Percentiles rank a stretch among this genome's conserved stretches.
phyloP scores from a whole-genome alignment of 2,329 filamentous ascomycete genomes.

The Didymella lethalis region DNA sequence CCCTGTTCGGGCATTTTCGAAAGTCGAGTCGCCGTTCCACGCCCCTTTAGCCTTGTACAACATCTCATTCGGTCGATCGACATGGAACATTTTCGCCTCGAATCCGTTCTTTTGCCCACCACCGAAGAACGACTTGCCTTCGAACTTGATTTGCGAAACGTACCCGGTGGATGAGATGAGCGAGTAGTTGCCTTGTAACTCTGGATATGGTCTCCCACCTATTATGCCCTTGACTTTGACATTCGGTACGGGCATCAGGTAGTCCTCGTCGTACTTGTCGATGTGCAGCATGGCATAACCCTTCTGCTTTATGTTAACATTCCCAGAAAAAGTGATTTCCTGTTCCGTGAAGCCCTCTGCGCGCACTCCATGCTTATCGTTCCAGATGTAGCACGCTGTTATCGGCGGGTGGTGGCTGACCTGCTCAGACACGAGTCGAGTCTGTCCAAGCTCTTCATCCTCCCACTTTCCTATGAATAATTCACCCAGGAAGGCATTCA shows the following conservation, averaged over 20 bases:
- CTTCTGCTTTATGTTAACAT: constrained; percentile 57
- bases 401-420: constrained; percentile 58
- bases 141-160: constrained; percentile 55
- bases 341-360: constrained; percentile 58
- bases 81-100: constrained; percentile 50
- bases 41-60: constrained; percentile 53
- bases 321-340: constrained; percentile 57
- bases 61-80: constrained; percentile 40
- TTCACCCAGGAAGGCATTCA: constrained; percentile 61
- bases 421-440: constrained; percentile 55
- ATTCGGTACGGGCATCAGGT: constrained; percentile 56
- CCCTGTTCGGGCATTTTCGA: constrained; percentile 46
- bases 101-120: constrained; percentile 55
- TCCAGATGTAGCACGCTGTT: constrained; percentile 58
- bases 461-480: constrained; percentile 53
- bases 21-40: constrained; percentile 53
- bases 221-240: constrained; percentile 57
- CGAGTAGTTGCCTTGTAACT: constrained; percentile 53
- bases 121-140: constrained; percentile 53
- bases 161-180: constrained; percentile 54
- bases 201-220: constrained; percentile 55
- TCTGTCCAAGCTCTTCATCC: constrained; percentile 49
- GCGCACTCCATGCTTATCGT: constrained; percentile 53
- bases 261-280: constrained; percentile 55
- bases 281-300: constrained; percentile 56